Conservation (phyloP, 2,329 filamentous ascomycete species). For the Talaromyces sp. region DNA sequence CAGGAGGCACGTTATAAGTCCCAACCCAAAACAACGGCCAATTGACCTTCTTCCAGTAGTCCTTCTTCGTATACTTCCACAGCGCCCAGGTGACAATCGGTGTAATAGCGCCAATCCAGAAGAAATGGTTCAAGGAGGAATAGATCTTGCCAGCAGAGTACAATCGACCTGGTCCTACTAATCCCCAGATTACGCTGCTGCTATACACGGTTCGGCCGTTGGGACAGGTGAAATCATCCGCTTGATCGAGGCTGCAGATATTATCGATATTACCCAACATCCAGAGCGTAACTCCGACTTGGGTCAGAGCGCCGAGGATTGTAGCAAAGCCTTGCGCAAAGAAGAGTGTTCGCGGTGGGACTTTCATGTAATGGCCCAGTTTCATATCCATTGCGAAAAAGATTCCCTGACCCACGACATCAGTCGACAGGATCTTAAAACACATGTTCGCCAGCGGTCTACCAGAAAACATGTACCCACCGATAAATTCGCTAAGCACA, state of each 20-base stretch:
- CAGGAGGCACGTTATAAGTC: constrained; percentile 16
- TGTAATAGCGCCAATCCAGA: constrained; percentile 50
- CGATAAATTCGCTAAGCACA: constrained; percentile 45
- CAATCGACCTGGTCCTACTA: constrained; percentile 50
- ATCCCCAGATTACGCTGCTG: constrained; percentile 51
- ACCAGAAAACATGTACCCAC: constrained; percentile 45
- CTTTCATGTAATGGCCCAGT: constrained; percentile 52
- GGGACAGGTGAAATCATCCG: constrained; percentile 50
- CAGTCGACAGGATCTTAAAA: constrained; percentile 44
- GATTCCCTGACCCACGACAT: constrained; percentile 45
- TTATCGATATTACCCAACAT: constrained; percentile 40
- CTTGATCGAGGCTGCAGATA: constrained; percentile 42
- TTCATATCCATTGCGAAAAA: constrained; percentile 52
- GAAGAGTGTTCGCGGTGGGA: constrained; percentile 49
- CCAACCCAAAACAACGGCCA: constrained; percentile 18
- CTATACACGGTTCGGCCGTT: constrained; percentile 50
- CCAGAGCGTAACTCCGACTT: constrained; percentile 39
- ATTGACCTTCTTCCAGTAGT: constrained; percentile 33
- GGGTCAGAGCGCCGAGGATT: constrained; percentile 46
- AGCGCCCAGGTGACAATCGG: constrained; percentile 37
- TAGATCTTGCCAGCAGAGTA: constrained; percentile 50
- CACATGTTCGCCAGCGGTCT: constrained; percentile 46
- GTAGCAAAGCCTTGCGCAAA: constrained; percentile 49
- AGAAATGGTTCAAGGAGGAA: constrained; percentile 49
- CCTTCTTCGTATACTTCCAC: constrained; percentile 27